Evolutionary conservation across 1,139 yeast species (phyloP).

Genomic region (Suzukiozyma palmioleophila): DNA sequence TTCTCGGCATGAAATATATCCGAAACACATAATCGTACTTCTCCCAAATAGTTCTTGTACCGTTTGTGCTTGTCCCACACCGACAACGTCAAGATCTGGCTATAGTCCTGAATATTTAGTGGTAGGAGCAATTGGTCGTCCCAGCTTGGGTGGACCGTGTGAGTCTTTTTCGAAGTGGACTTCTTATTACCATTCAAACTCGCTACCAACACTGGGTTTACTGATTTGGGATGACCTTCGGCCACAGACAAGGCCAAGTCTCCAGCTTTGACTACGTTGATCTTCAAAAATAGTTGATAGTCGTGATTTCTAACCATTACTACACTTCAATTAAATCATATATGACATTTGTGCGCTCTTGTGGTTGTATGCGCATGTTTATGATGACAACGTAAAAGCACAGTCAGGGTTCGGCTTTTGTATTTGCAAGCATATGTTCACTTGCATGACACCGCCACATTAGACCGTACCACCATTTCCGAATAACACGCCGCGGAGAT

Average conservation of each 20-base stretch:
- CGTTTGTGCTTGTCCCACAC: constrained; percentile 47
- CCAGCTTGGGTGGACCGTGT: constrained; percentile 45
- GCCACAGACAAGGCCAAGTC: constrained; percentile 23
- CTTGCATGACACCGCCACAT: too few relatives aligned
- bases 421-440: too few relatives aligned
- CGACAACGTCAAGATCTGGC: constrained; percentile 29
- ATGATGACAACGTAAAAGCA: too few relatives aligned
- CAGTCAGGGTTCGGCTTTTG: too few relatives aligned
- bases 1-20: constrained; percentile 32
- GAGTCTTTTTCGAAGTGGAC: constrained; percentile 30
- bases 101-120: constrained; percentile 23
- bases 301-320: background rate
- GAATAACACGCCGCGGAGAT: too few relatives aligned
- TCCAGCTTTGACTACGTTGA: constrained; percentile 38
- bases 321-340: background rate
- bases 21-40: constrained; percentile 41
- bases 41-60: constrained; percentile 54
- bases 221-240: constrained; percentile 13
- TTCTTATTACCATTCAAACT: constrained; percentile 27
- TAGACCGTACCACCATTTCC: too few relatives aligned
- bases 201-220: constrained; percentile 36
- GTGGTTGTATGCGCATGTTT: too few relatives aligned
- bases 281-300: constrained; percentile 19
- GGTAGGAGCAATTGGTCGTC: constrained; percentile 33
- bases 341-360: too few relatives aligned